Percentiles rank a stretch among this genome's conserved stretches.
These are phyloP conservation scores for Viridothelium virens DNA, from an alignment of 495 filamentous ascomycete species.

Conservation along the genomic window DNA sequence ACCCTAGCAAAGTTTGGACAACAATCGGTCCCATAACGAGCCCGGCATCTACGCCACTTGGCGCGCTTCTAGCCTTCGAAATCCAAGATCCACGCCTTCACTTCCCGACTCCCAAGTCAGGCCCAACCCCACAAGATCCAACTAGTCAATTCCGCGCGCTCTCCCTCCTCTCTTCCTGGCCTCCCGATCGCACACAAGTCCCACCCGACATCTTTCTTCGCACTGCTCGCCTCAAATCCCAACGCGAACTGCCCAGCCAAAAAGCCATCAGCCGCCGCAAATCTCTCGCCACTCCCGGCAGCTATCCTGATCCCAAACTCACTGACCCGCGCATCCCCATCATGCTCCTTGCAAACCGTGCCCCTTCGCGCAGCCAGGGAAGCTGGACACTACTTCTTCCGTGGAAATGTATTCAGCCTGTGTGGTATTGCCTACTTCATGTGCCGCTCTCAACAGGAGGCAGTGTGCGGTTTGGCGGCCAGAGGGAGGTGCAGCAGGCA, in stretches of 20 bases:
- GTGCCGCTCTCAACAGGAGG: constrained; percentile 74
- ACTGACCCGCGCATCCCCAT: constrained; percentile 80
- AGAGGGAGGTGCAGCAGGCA: constrained; percentile 72
- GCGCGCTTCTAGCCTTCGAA: constrained; percentile 63
- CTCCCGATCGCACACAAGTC: constrained; percentile 51
- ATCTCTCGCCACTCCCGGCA: constrained; percentile 55
- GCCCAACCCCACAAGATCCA: constrained; percentile 32
- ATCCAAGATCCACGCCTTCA: constrained; percentile 72
- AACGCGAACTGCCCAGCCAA: constrained; percentile 65
- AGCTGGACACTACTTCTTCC: constrained; percentile 82
- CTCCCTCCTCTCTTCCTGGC: constrained; percentile 59
- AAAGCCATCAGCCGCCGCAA: constrained; percentile 83
- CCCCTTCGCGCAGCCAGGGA: constrained; percentile 47
- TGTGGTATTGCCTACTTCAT: constrained; percentile 85
- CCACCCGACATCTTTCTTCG: constrained; percentile 62
- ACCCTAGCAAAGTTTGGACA: constrained; percentile 48
- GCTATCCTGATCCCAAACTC: constrained; percentile 47
- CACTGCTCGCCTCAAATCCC: constrained; percentile 51
- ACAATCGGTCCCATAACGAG: constrained; percentile 65
- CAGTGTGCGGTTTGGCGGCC: constrained; percentile 72
- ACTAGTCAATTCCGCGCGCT: constrained; percentile 45
- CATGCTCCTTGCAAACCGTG: constrained; percentile 56
- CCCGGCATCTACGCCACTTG: constrained; percentile 63
- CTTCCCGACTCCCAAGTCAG: constrained; percentile 54
- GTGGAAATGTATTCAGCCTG: constrained; percentile 78